Evolutionary conservation across 352 stramenopile genomes (phyloP).

Genomic region (Globisporangium nagaii): DNA sequence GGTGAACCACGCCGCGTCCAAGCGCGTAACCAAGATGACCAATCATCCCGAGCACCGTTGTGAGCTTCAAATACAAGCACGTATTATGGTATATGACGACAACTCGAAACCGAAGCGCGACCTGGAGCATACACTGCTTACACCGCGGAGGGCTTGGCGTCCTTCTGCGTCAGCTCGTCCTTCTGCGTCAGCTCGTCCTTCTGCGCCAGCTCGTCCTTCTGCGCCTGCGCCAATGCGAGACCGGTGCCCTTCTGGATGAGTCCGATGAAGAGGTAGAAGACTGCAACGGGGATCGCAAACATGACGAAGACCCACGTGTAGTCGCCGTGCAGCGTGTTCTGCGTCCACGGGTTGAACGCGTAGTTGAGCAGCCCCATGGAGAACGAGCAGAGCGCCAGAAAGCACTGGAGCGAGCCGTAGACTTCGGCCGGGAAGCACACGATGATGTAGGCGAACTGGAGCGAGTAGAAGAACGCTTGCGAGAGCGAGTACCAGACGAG

Average conservation of each 20-base stretch:
- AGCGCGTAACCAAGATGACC: too few relatives aligned
- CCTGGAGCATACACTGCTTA: too few relatives aligned
- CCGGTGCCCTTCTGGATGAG: constrained; percentile 13
- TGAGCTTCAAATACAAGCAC: too few relatives aligned
- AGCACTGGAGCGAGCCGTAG: constrained; percentile 29
- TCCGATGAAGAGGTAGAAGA: constrained; percentile 23
- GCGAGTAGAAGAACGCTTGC: constrained; percentile 22
- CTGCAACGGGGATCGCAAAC: constrained; percentile 20
- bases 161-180: constrained; percentile 6
- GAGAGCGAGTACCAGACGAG: constrained; percentile 22
- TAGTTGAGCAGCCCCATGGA: constrained; percentile 28
- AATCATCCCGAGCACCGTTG: too few relatives aligned
- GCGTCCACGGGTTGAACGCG: constrained; percentile 29
- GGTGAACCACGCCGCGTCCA: too few relatives aligned
- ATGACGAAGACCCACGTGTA: constrained; percentile 29
- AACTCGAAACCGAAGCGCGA: too few relatives aligned
- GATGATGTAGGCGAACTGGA: constrained; percentile 31
- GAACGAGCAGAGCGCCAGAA: constrained; percentile 24
- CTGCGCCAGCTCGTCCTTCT: constrained; percentile 4
- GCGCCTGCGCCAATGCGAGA: too few relatives aligned
- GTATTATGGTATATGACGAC: too few relatives aligned
- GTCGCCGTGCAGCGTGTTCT: constrained; percentile 24
- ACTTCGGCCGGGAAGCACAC: constrained; percentile 27
- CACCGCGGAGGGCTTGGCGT: constrained; percentile 2
- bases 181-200: constrained; percentile 9